These are phyloP conservation scores for Chaetomiaceae sp. DNA, from an alignment of 2,329 filamentous ascomycete genomes.

Conservation along the genomic window DNA sequence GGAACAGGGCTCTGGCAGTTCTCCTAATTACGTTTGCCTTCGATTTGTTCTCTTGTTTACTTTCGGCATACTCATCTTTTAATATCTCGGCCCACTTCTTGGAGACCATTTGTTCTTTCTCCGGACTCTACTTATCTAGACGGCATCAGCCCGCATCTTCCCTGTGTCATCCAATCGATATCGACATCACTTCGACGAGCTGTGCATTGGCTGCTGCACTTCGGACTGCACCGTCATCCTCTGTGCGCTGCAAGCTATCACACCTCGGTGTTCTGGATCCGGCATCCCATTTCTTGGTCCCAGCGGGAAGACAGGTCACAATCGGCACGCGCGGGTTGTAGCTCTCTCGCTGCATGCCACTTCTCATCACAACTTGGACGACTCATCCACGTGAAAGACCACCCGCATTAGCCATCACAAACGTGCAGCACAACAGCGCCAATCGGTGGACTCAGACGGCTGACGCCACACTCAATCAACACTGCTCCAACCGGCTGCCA, in stretches of 20 bases:
- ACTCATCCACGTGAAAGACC: slow-evolving; percentile 22
- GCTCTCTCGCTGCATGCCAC: neutral
- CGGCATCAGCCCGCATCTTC: neutral
- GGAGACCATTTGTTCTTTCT: neutral
- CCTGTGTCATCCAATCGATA: too few species aligned
- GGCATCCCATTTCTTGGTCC: neutral
- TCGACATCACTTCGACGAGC: too few species aligned
- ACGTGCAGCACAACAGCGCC: slow-evolving; percentile 15
- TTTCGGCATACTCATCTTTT: neutral
- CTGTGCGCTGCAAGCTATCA: neutral
- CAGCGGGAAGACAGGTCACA: neutral
- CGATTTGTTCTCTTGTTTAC: neutral
- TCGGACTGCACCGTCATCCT: neutral
- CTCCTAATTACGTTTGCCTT: slow-evolving; percentile 21
- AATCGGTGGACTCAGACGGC: slow-evolving; percentile 16
- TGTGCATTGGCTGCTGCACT: too few species aligned
- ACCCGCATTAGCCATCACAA: slow-evolving; percentile 28
- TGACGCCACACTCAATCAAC: slow-evolving; percentile 6
- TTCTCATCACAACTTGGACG: neutral
- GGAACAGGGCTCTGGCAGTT: slow-evolving; percentile 49
- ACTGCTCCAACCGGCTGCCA: neutral
- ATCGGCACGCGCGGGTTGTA: neutral
- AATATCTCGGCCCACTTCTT: neutral
- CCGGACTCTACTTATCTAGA: neutral
- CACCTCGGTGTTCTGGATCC: slow-evolving; percentile 7